phyloP scores from a whole-genome alignment of 2,329 filamentous ascomycete genomes.

The Aspergillus jensenii region DNA sequence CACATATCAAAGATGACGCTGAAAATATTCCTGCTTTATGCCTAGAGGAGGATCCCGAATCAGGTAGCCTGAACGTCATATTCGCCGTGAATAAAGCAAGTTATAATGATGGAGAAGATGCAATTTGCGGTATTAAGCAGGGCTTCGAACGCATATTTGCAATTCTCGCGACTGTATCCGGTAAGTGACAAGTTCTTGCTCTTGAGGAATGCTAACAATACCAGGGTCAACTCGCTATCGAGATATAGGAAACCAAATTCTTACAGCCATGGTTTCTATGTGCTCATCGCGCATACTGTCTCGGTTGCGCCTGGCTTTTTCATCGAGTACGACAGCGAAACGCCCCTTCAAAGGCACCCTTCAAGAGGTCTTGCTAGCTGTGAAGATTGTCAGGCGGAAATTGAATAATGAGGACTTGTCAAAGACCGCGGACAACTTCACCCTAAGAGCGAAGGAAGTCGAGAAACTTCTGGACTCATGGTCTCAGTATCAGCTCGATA shows the following conservation, averaged over 20 bases:
- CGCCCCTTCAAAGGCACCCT: constrained; percentile 14
- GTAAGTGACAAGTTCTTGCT: neutral
- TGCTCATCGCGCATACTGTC: constrained; percentile 31
- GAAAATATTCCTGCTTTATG: constrained; percentile 39
- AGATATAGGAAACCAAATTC: neutral
- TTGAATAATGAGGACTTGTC: neutral
- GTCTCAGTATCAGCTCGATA: constrained; percentile 23
- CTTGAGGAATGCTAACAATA: neutral
- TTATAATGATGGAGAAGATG: neutral
- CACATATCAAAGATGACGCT: constrained; percentile 27
- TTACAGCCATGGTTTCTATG: constrained; percentile 24
- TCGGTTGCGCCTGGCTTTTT: constrained; percentile 24
- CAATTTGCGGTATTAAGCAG: neutral
- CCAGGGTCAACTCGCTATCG: neutral
- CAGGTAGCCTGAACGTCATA: neutral
- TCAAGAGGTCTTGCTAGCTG: constrained; percentile 8
- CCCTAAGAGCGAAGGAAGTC: constrained; percentile 20
- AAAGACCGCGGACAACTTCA: constrained; percentile 11
- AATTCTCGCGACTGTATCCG: neutral
- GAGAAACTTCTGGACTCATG: constrained; percentile 26
- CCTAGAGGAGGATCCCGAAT: constrained; percentile 24
- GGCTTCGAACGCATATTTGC: neutral
- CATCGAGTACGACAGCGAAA: constrained; percentile 7
- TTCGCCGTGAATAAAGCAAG: constrained; percentile 5
- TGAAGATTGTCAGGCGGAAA: constrained; percentile 2